Percentiles rank a stretch among this genome's conserved stretches.
Evolutionary conservation across 805 yeast genomes (phyloP).

Genomic region (Wickerhamiella slavikovae): DNA sequence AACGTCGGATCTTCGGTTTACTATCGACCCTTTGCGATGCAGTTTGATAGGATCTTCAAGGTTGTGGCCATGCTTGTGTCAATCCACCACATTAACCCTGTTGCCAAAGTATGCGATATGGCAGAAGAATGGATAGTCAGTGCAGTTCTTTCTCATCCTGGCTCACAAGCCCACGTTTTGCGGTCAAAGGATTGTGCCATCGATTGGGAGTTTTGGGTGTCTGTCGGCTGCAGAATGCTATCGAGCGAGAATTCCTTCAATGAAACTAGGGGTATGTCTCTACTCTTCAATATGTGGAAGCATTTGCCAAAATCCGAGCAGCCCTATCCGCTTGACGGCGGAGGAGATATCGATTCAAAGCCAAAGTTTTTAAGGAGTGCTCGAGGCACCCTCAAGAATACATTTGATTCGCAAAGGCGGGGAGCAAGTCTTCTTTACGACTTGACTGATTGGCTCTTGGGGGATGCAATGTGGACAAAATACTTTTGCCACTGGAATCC

Average conservation of each 20-base stretch:
- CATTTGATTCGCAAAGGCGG: too few relatives aligned
- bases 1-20: constrained; percentile 16
- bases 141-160: constrained; percentile 14
- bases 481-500: constrained; percentile 69
- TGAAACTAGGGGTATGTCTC: constrained; percentile 41
- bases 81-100: constrained; percentile 19
- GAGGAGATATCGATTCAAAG: constrained; percentile 1
- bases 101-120: constrained; percentile 21
- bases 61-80: constrained; percentile 16
- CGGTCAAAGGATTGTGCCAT: constrained; percentile 17
- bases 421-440: constrained; percentile 26
- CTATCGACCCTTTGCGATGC: constrained; percentile 15
- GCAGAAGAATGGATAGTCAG: constrained; percentile 21
- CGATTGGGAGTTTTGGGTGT: constrained; percentile 65
- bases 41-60: constrained; percentile 20
- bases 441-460: constrained; percentile 33
- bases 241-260: constrained; percentile 38
- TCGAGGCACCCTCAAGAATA: too few relatives aligned
- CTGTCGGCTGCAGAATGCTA: constrained; percentile 37
- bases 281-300: constrained; percentile 59
- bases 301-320: constrained; percentile 19
- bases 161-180: constrained; percentile 11
- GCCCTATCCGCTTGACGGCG: background rate
- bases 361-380: constrained; percentile 1
- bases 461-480: constrained; percentile 28